These are phyloP conservation scores for Gamarada debralockiae DNA, from an alignment of 495 filamentous ascomycete genomes.

Conservation along the genomic window DNA sequence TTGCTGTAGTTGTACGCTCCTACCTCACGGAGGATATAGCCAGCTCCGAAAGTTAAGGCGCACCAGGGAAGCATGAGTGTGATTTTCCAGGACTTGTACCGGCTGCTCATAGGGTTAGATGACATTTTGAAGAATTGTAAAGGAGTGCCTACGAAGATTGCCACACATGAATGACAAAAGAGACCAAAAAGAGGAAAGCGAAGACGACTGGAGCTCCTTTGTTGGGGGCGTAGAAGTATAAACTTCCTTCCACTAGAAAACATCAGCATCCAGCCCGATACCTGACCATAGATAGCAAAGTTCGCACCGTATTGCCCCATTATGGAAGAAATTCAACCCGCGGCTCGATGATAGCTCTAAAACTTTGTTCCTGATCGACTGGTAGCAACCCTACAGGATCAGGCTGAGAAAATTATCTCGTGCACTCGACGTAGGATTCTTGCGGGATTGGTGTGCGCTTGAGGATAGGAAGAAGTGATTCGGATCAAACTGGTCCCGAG, in stretches of 20 bases:
- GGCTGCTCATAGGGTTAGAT: slow-evolving; percentile 23
- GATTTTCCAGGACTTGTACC: slow-evolving; percentile 46
- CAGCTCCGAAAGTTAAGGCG: slow-evolving; percentile 42
- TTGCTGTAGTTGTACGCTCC: slow-evolving; percentile 57
- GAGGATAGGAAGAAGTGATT: too few species aligned
- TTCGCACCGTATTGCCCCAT: too few species aligned
- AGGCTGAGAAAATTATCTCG: too few species aligned
- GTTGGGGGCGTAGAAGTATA: slow-evolving; percentile 73
- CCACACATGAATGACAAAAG: slow-evolving; percentile 54
- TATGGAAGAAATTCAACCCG: too few species aligned
- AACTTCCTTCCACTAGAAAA: slow-evolving; percentile 41
- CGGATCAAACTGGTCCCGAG: too few species aligned
- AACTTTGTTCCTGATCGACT: too few species aligned
- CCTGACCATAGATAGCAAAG: too few species aligned
- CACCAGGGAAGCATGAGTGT: slow-evolving; percentile 52
- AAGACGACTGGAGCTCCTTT: slow-evolving; percentile 68
- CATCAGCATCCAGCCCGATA: too few species aligned
- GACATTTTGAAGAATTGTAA: background rate
- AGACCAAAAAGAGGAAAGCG: slow-evolving; percentile 57
- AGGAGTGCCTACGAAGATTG: slow-evolving; percentile 53
- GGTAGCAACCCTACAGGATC: too few species aligned
- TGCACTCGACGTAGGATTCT: too few species aligned
- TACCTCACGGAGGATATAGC: slow-evolving; percentile 54
- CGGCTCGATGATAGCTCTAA: too few species aligned
- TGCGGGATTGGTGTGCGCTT: too few species aligned